Evolutionary conservation across 495 filamentous ascomycete genomes (phyloP), one percentile per base, ranked within the genome.

Genomic region (Peziza echinospora): DNA sequence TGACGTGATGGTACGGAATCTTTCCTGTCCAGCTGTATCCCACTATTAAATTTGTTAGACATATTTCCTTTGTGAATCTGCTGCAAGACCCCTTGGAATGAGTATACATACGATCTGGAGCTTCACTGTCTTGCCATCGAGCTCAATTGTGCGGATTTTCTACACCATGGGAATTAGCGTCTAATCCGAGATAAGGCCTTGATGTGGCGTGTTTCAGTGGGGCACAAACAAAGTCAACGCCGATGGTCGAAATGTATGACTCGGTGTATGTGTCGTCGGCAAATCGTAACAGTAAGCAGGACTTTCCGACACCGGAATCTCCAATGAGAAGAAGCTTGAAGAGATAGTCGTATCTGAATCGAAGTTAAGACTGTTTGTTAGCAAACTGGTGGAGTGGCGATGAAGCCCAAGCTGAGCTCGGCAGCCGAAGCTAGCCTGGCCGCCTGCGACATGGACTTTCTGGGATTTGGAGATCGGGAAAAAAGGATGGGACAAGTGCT

Each of bases 251-350:
- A 68, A 97, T 96, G 66, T 96, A 97, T 64, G 82, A 91, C 68
- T 96, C 91, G n/a, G 89, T 97, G 70, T 96, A 97, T 61, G 91
- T 96, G 62, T 97, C 89, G 64, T 97, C 89, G 56, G 91, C 89
- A 57, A 97, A 97, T 64, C 89, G 85, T 56, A 97, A 71, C 49
- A 97, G 73, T 68, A 96, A 65, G 67, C 91, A 96, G 59, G 91
- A 96, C 80, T 97, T 97, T 77, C 89, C 89, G 54, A 96, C 91
- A 71, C 89, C 89, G 59, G 89, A 96, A 64, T 97, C 89, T 67
- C 89, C 89, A 74, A 97, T 97, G 68, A 97, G 83, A 62, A 97
- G 86, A 48, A 97, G 85, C 76, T 97, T 97, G 75, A 97, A 97
- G 57, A 97, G 84, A 64, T 96, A 97, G 63, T 97, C 89, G 77